phyloP scores from a whole-genome alignment of 768 basidiomycete genomes.

The Tulasnella sp. region DNA sequence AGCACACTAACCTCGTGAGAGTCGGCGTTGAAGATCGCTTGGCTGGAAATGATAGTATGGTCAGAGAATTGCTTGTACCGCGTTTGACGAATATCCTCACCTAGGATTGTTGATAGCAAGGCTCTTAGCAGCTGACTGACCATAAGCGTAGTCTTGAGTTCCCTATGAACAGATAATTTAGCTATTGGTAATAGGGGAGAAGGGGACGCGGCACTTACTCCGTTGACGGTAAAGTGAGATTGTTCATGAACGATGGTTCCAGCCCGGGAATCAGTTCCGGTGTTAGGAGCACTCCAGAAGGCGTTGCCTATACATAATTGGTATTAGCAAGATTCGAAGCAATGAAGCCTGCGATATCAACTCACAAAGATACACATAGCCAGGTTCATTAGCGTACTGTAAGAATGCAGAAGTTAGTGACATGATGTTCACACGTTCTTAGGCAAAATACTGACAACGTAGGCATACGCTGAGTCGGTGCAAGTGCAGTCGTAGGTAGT shows the following conservation, averaged over 20 bases:
- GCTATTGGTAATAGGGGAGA: background rate
- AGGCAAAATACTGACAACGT: slow-evolving; percentile 3
- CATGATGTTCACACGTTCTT: background rate
- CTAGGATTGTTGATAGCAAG: slow-evolving; percentile 7
- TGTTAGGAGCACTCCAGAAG: slow-evolving; percentile 14
- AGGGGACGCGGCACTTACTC: background rate
- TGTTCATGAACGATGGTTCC: slow-evolving; percentile 15
- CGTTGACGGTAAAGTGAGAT: slow-evolving; percentile 16
- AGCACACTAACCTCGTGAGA: background rate
- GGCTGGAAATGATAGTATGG: too few relatives aligned
- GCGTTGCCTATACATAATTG: too few relatives aligned
- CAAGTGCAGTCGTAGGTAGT: slow-evolving; percentile 16
- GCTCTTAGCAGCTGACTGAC: slow-evolving; percentile 4
- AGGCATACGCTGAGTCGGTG: slow-evolving; percentile 12
- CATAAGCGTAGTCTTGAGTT: slow-evolving; percentile 11
- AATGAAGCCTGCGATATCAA: background rate
- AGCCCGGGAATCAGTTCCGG: slow-evolving; percentile 17
- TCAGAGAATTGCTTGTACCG: too few relatives aligned
- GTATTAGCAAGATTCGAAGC: background rate
- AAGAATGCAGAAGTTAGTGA: background rate
- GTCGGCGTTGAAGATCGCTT: slow-evolving; percentile 12
- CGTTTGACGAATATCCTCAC: too few relatives aligned
- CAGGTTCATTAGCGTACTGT: slow-evolving; percentile 3
- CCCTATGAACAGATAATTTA: background rate
- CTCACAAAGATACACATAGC: background rate